A percentile compares a stretch with the other conserved stretches of the same genome.
Evolutionary conservation across 306 rosid genomes (phyloP).

Genomic region (Vigna hirtella): DNA sequence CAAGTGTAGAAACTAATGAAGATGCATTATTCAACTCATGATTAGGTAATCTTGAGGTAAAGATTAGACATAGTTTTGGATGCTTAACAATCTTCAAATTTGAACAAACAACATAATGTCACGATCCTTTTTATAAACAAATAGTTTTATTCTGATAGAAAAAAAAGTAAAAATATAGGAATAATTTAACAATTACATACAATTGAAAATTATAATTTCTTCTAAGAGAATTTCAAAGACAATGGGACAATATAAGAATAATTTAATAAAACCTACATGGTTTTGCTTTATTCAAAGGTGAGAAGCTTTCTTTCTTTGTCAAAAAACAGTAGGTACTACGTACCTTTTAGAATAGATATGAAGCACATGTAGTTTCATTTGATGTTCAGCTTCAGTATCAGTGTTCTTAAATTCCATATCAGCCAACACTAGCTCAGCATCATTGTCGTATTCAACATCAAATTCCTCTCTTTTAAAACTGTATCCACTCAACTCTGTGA

Average conservation of each 20-base stretch:
- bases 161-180: background rate
- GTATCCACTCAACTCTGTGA: conserved; percentile 81
- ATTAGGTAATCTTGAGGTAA: too few relatives aligned
- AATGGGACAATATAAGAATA: too few relatives aligned
- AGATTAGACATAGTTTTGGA: background rate
- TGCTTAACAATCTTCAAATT: conserved; percentile 25
- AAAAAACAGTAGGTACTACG: background rate
- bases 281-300: conserved; percentile 1
- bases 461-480: conserved; percentile 87
- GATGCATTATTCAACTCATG: too few relatives aligned
- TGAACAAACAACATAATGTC: background rate
- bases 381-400: conserved; percentile 68
- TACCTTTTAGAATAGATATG: conserved; percentile 80
- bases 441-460: conserved; percentile 86
- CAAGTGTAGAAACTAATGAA: too few relatives aligned
- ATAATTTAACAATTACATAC: background rate
- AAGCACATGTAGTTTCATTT: conserved; percentile 71
- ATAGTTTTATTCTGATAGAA: background rate
- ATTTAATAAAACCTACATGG: background rate
- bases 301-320: background rate
- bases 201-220: conserved; percentile 6
- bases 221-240: background rate
- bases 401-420: conserved; percentile 89
- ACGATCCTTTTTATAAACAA: background rate
- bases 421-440: conserved; percentile 88